Evolutionary conservation across 139 green algal genomes (phyloP), one percentile per base, ranked within the genome.

Genomic region (Monoraphidium neglectum): DNA sequence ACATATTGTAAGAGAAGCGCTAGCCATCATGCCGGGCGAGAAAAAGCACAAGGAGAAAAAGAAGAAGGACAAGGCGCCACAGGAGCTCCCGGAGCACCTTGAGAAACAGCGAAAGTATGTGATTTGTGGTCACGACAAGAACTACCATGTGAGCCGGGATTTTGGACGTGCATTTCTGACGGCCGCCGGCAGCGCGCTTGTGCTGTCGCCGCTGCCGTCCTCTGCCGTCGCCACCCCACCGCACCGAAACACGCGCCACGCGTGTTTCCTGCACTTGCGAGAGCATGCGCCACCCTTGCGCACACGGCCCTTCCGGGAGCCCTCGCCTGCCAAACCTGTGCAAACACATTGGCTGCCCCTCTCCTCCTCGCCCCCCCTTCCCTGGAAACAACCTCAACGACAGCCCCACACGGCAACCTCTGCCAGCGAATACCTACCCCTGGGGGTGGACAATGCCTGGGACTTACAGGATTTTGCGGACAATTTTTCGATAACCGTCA

Each of bases 401-500:
- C 88, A 97, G 90, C 91, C 90, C 6, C 82, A 72, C 46, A 96
- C 89, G 10, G 74, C 76, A 8, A 93, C 89, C 0, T 87, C 89
- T 5, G 89, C 91, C 15, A 87, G 87, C 46, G 68, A 85, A 28
- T 97, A 92, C 67, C 70, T 79, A 57, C 75, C 89, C 2, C 37
- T 94, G 36, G 92, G 90, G 23, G 74, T 96, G 30, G 91, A 97
- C 84, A 93, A 95, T 70, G 78, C 78, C 18, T 95, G 94, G 84
- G 72, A 90, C 49, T 67, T 94, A 23, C 77, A 86, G 0, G 47
- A 81, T 2, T 98, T 97, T 75, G 90, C 68, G 0, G 57, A 74
- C 1, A 18, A 59, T 37, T 85, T 90, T 38, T 28, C 70, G 32
- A 81, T 92, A 13, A 33, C 82, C 21, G 68, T 87, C 16, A 70